These are phyloP conservation scores for Parastagonospora avenae DNA, from an alignment of 2,329 filamentous ascomycete species.

Conservation along the genomic window DNA sequence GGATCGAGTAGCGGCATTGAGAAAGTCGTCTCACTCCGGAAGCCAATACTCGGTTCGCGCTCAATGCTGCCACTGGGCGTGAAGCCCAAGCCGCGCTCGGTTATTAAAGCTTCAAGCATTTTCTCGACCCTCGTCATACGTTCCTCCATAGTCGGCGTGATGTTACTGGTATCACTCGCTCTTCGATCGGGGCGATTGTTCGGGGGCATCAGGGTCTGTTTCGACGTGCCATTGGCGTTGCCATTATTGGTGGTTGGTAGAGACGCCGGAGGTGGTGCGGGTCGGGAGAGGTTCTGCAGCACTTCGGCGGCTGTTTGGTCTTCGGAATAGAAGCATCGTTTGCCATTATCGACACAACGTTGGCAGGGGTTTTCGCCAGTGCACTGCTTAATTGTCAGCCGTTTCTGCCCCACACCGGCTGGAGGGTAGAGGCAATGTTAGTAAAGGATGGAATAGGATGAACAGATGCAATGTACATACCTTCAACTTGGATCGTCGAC, in stretches of 20 bases:
- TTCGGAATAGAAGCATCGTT: conserved; percentile 46
- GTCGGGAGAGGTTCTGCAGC: conserved; percentile 44
- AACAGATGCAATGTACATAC: conserved; percentile 14
- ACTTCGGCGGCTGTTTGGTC: conserved; percentile 46
- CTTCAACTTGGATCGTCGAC: conserved; percentile 44
- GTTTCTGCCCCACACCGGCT: neutral
- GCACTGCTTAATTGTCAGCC: conserved; percentile 25
- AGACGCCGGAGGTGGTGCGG: conserved; percentile 26
- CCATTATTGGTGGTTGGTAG: conserved; percentile 14
- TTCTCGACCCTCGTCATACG: conserved; percentile 43
- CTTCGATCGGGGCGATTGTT: conserved; percentile 25
- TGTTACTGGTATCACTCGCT: conserved; percentile 33
- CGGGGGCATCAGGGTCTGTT: conserved; percentile 26
- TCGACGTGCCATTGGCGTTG: conserved; percentile 20
- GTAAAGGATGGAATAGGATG: neutral
- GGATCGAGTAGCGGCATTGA: conserved; percentile 29
- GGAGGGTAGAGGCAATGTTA: neutral
- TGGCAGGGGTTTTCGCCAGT: conserved; percentile 44
- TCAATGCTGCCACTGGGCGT: conserved; percentile 33
- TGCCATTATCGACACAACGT: conserved; percentile 41
- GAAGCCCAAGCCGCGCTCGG: conserved; percentile 30
- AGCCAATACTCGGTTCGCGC: conserved; percentile 30
- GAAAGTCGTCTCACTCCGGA: conserved; percentile 22
- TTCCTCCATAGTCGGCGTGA: conserved; percentile 37
- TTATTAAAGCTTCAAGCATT: conserved; percentile 43